Evolutionary conservation across 2,329 filamentous ascomycete genomes (phyloP).

Genomic region (Blastomyces parvus): DNA sequence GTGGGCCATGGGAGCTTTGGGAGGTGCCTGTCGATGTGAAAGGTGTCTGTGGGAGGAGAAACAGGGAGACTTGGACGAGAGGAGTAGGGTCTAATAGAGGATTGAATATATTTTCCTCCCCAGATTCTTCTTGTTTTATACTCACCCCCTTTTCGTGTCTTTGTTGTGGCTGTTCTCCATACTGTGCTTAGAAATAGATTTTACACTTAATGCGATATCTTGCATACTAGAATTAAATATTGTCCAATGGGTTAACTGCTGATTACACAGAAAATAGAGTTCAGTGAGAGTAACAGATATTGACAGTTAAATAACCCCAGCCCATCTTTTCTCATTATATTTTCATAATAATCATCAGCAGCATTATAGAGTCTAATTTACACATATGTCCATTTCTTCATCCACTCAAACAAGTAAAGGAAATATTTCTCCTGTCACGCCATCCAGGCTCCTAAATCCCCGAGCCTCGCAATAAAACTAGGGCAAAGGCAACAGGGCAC

Average conservation of each 20-base stretch:
- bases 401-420: background rate
- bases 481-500: background rate
- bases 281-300: background rate
- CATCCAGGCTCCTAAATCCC: constrained; percentile 3
- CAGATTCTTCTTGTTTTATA: background rate
- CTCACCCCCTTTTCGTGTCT: background rate
- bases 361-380: background rate
- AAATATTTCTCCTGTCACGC: background rate
- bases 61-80: background rate
- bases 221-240: background rate
- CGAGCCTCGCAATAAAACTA: background rate
- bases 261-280: background rate
- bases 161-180: background rate
- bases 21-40: constrained; percentile 77
- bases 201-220: background rate
- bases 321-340: constrained; percentile 2
- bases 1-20: constrained; percentile 79
- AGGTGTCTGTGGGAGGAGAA: constrained; percentile 64
- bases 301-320: background rate
- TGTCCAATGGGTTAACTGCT: background rate
- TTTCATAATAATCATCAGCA: constrained; percentile 7
- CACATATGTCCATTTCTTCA: background rate
- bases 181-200: background rate
- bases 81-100: background rate
- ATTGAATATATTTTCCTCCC: background rate